phyloP scores from a whole-genome alignment of 83 land plant genomes.

The Thuja plicata region DNA sequence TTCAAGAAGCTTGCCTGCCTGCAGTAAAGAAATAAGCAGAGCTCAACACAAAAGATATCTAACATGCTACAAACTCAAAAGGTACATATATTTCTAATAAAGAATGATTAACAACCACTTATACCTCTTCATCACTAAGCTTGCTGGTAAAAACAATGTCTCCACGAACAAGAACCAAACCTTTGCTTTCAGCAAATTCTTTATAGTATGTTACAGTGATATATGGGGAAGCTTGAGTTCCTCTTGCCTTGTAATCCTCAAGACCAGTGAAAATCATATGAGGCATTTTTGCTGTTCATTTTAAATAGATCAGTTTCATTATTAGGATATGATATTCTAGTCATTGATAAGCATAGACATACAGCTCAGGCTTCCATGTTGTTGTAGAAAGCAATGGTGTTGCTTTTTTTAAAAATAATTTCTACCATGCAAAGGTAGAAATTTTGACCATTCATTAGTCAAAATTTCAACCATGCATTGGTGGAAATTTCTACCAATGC shows the following conservation, averaged over 20 bases:
- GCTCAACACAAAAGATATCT: not conserved
- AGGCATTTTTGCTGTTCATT: constrained; percentile 80
- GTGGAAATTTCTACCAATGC: too few relatives aligned
- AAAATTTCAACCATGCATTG: too few relatives aligned
- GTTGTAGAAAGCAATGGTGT: not conserved
- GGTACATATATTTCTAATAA: not conserved
- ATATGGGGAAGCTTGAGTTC: constrained; percentile 93
- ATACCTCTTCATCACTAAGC: constrained; percentile 79
- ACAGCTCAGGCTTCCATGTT: not conserved
- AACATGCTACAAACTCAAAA: not conserved
- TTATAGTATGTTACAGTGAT: constrained; percentile 79
- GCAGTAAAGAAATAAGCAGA: not conserved
- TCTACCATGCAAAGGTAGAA: too few relatives aligned
- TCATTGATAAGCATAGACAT: not conserved
- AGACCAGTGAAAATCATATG: constrained; percentile 91
- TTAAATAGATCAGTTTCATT: not conserved
- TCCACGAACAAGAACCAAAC: constrained; percentile 85
- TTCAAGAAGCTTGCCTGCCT: constrained; percentile 67
- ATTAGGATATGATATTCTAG: not conserved
- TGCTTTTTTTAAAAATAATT: not conserved
- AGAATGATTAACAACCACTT: not conserved
- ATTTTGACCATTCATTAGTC: too few relatives aligned
- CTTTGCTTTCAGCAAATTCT: constrained; percentile 87
- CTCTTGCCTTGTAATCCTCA: constrained; percentile 97
- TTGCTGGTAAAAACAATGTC: constrained; percentile 94